A percentile compares a stretch with the other conserved stretches of the same genome.
phyloP scores from a whole-genome alignment of 2,329 filamentous ascomycete genomes.

The Cytospora leucostoma region DNA sequence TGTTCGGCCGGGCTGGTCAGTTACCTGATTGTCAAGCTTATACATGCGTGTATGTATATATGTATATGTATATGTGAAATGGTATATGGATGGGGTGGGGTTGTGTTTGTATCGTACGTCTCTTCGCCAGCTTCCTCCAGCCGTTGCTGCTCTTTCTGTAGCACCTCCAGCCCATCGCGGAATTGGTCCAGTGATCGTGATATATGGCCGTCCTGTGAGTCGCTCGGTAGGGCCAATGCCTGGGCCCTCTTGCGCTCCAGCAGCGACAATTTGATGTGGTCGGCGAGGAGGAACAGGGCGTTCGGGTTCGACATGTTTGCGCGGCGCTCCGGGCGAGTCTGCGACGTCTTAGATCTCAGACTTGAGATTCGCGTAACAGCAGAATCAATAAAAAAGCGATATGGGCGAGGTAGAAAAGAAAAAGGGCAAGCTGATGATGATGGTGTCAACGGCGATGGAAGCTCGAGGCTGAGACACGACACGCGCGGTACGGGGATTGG shows the following conservation, averaged over 20 bases:
- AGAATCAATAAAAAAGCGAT: background rate
- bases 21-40: conserved; percentile 63
- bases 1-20: conserved; percentile 36
- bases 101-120: conserved; percentile 47
- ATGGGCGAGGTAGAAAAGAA: too few species aligned
- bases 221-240: conserved; percentile 74
- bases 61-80: too few species aligned
- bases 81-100: background rate
- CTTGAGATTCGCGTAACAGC: background rate
- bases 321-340: background rate
- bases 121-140: conserved; percentile 66
- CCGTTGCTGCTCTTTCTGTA: conserved; percentile 65
- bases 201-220: conserved; percentile 85
- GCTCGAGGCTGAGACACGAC: too few species aligned
- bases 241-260: conserved; percentile 88
- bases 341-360: background rate
- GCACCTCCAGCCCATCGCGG: conserved; percentile 71
- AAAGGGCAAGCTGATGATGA: too few species aligned
- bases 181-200: conserved; percentile 86
- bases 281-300: conserved; percentile 89
- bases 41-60: background rate
- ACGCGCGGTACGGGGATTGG: too few species aligned
- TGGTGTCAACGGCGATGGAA: too few species aligned
- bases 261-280: conserved; percentile 95
- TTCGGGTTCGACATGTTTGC: conserved; percentile 56